Evolutionary conservation across 768 basidiomycete species (phyloP), one percentile per base, ranked within the genome.

Genomic region (Termitomyces titanicus): DNA sequence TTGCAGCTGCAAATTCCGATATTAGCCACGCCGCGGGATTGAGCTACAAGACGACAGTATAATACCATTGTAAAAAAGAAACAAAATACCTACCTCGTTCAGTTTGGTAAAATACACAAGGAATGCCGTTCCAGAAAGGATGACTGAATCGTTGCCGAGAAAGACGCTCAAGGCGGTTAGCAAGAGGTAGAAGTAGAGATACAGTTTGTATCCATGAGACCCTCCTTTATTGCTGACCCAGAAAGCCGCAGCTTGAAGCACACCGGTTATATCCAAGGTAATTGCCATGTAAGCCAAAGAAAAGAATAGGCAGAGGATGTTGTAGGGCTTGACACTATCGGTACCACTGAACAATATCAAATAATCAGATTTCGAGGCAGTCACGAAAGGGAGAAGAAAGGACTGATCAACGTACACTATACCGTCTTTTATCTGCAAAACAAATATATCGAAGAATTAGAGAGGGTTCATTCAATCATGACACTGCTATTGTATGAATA

Each of bases 201-300:
- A 95, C 0, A 96, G 78, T 48, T 72, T 83, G 59, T 78, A 75
- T 10, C 89, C 91, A n/a, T 84, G 85, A 8, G 75, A 68, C 7
- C 93, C 90, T 25, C 92, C 89, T 64, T 80, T 82, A 60, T 89
- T 88, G 61, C 87, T 87, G 61, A 98, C 92, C 83, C 85, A 89
- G 70, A 93, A 94, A 0, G 96, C 94, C 5, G 94, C 85, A 10
- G 89, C 89, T 48, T 90, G 84, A 2, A 99, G 78, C 15, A 95
- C 77, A 5, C 96, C 96, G 0, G 94, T 94, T 9, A 88, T 80
- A 64, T 98, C 96, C 34, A 98, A 79, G 0, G 95, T 92, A 27
- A 97, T 88, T 2, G 94, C 86, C 77, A 97, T 88, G 72, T 98
- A 98, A 0, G 94, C 93, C 53, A 98, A 78, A 3, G 89, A 91